Percentiles rank a stretch among this genome's conserved stretches.
These are phyloP conservation scores for Starmerella riodocensis DNA, from an alignment of 805 yeast genomes.

Conservation along the genomic window DNA sequence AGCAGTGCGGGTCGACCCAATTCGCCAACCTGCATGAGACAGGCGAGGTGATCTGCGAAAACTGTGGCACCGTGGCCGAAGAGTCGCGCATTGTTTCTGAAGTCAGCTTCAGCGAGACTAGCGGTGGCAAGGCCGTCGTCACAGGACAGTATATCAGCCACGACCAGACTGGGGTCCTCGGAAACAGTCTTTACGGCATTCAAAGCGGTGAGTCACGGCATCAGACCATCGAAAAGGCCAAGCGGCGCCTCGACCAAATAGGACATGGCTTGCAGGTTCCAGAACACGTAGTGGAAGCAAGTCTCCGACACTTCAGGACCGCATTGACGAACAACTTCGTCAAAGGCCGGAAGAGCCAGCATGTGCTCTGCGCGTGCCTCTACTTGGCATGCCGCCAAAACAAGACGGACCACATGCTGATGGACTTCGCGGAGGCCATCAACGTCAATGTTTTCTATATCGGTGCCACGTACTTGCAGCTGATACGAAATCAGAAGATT, in stretches of 20 bases:
- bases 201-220: constrained; percentile 57
- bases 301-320: constrained; percentile 75
- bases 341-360: constrained; percentile 92
- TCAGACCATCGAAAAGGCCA: constrained; percentile 77
- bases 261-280: constrained; percentile 71
- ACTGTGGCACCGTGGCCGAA: constrained; percentile 78
- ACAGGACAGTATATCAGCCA: constrained; percentile 89
- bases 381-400: constrained; percentile 90
- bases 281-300: constrained; percentile 73
- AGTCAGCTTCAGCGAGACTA: constrained; percentile 82
- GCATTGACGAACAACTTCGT: constrained; percentile 84
- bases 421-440: constrained; percentile 81
- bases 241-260: constrained; percentile 59
- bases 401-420: constrained; percentile 85
- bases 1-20: constrained; percentile 17
- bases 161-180: constrained; percentile 63
- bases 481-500: constrained; percentile 77
- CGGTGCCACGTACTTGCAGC: constrained; percentile 88
- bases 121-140: constrained; percentile 89
- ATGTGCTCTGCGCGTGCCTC: constrained; percentile 87
- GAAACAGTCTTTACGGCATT: constrained; percentile 41
- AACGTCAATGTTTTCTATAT: constrained; percentile 87
- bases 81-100: constrained; percentile 93
- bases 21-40: constrained; percentile 19
- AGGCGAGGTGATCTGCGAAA: constrained; percentile 57